Conservation (phyloP, 441 rosid genomes). For the Aleurites moluccanus region DNA sequence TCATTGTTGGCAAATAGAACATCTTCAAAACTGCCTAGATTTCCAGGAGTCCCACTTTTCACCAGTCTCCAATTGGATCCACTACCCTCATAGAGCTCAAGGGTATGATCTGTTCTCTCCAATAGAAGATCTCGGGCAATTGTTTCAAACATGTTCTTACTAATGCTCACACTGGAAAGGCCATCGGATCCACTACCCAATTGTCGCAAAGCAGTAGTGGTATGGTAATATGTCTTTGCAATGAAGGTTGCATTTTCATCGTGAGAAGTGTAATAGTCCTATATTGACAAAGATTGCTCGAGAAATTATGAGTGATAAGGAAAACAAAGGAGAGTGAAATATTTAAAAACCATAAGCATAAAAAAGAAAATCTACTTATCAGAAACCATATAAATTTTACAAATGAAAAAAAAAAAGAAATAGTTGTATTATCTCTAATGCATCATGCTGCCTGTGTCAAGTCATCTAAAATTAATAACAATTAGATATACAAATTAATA, state of each 20-base stretch:
- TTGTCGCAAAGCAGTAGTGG: slow-evolving; percentile 78
- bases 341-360: not conserved
- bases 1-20: slow-evolving; percentile 91
- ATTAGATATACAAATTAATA: not conserved
- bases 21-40: slow-evolving; percentile 95
- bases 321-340: not conserved
- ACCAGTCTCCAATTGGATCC: slow-evolving; percentile 91
- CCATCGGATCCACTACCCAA: slow-evolving; percentile 69
- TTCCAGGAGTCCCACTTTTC: slow-evolving; percentile 91
- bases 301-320: not conserved
- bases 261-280: slow-evolving; percentile 92
- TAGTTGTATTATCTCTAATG: not conserved
- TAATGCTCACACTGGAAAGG: slow-evolving; percentile 85
- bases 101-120: slow-evolving; percentile 89
- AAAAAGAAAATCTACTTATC: not conserved
- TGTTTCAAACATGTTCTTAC: slow-evolving; percentile 86
- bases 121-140: slow-evolving; percentile 82
- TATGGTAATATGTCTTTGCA: slow-evolving; percentile 87
- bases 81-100: slow-evolving; percentile 91
- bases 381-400: not conserved
- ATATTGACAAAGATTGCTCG: slow-evolving; percentile 17
- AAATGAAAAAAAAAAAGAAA: not conserved
- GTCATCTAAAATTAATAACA: not conserved
- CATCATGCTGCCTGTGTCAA: not conserved
- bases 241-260: slow-evolving; percentile 85